Evolutionary conservation across 805 yeast genomes (phyloP), one percentile per base, ranked within the genome.

Genomic region (Lipomyces oligophaga): DNA sequence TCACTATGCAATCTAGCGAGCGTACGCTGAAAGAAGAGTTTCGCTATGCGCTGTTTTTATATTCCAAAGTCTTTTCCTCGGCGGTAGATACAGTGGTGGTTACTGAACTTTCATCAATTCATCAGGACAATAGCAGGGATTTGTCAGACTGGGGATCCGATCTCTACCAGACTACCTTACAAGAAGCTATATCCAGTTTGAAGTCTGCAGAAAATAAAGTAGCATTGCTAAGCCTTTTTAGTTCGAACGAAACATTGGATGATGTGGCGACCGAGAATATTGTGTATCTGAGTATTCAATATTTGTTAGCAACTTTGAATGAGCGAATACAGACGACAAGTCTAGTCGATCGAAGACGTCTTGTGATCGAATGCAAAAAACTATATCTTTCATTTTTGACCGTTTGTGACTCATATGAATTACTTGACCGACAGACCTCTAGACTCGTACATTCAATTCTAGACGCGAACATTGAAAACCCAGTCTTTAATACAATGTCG

Each of bases 181-280:
- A 25, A 15, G 34, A 27, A 13, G 41, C 50, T 5, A 48, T 43
- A n/a, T 18, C 28, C 7, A 19, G 48, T 6, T 49, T 52, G 13
- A 37, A 50, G 16, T 15, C 22, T 3, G 25, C 42, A 7, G 28
- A 40, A 21, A 18, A 5, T 8, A 52, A 52, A 27, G 19, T 35
- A 0, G 66, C 70, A 10, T 65, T 67, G n/a, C 64, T 80, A 15
- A 71, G 79, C 2, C 62, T 87, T 20, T 87, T 85, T 66, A 83
- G 90, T 57, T 65, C 67, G 10, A 86, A 86, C 62, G 96, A 88
- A 61, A 60, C 72, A 0, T 47, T 84, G 2, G 84, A 79, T 0
- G 97, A 88, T 57, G 59, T 88, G 8, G 70, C 75, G 32, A 82
- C 94, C 0, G 62, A 67, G 4, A 79, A 84, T 35, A 61, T 88